Conservation (phyloP, 352 stramenopile genomes). For the Pythium diclinum region DNA sequence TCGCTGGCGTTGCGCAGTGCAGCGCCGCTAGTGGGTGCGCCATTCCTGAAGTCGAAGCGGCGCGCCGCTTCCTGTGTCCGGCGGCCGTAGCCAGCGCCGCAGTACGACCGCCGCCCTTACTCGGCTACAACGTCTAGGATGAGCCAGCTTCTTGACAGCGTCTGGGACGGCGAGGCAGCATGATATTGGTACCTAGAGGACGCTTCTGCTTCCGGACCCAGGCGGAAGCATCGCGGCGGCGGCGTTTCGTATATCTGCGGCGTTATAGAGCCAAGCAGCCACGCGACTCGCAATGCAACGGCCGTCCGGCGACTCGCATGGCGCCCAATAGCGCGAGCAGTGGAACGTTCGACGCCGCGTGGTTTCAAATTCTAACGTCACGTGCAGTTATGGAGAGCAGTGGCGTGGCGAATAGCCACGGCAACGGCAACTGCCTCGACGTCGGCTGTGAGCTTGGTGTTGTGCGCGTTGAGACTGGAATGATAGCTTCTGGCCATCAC, state of each 20-base stretch:
- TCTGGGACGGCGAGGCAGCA: neutral
- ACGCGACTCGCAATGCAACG: neutral
- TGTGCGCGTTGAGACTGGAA: too few species aligned
- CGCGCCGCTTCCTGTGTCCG: neutral
- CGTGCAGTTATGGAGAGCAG: neutral
- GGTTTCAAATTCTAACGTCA: neutral
- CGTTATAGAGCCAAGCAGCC: neutral
- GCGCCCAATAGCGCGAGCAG: neutral
- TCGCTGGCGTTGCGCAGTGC: neutral
- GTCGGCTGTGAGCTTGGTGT: too few species aligned
- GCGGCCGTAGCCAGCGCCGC: neutral
- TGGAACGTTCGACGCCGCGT: neutral
- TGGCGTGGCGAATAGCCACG: neutral
- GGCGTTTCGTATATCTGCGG: neutral
- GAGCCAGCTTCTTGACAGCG: neutral
- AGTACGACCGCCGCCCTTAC: neutral
- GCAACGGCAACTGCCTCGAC: neutral
- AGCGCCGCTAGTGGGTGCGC: neutral
- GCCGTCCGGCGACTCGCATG: neutral
- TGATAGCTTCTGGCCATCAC: too few species aligned
- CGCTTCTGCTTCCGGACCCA: neutral
- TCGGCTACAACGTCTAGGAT: neutral
- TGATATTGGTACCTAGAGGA: neutral
- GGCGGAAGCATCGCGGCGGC: neutral
- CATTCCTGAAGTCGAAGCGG: neutral